These are phyloP conservation scores for Globisporangium paroecandrum DNA, from an alignment of 352 stramenopile genomes.

Conservation along the genomic window DNA sequence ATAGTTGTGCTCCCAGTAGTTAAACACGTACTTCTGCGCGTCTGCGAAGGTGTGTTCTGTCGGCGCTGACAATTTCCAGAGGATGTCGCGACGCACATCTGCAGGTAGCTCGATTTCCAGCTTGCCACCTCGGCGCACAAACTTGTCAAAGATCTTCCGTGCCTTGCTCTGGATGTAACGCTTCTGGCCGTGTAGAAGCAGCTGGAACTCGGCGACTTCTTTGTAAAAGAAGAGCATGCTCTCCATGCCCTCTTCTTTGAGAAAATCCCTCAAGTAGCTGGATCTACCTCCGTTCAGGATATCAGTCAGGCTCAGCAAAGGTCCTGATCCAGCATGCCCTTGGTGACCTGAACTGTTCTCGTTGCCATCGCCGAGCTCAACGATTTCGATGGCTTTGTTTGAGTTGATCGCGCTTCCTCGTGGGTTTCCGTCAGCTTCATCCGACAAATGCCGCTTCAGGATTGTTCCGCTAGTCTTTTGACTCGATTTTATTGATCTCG, in stretches of 20 bases:
- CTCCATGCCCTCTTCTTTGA: slow-evolving; percentile 47
- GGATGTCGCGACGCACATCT: slow-evolving; percentile 60
- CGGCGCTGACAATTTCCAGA: slow-evolving; percentile 55
- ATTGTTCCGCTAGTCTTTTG: slow-evolving; percentile 5
- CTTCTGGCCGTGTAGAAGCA: slow-evolving; percentile 57
- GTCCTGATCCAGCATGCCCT: background rate
- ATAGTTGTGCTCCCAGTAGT: slow-evolving; percentile 48
- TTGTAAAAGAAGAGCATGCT: slow-evolving; percentile 70
- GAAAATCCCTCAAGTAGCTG: slow-evolving; percentile 54
- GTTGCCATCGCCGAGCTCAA: background rate
- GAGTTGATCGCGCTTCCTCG: background rate
- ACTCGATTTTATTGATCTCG: background rate
- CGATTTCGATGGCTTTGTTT: background rate
- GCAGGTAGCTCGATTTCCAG: slow-evolving; percentile 59
- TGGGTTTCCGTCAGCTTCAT: background rate
- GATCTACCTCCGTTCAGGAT: slow-evolving; percentile 54
- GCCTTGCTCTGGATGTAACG: slow-evolving; percentile 75
- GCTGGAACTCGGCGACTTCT: slow-evolving; percentile 69
- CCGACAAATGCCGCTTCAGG: slow-evolving; percentile 7
- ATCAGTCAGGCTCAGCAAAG: slow-evolving; percentile 19
- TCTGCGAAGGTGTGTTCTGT: slow-evolving; percentile 63
- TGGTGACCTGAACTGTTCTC: background rate
- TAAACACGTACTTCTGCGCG: slow-evolving; percentile 49
- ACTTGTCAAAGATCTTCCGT: slow-evolving; percentile 70
- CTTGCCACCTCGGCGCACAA: slow-evolving; percentile 53